These are phyloP conservation scores for Botrytis tulipae DNA, from an alignment of 2,329 filamentous ascomycete species.

Conservation along the genomic window DNA sequence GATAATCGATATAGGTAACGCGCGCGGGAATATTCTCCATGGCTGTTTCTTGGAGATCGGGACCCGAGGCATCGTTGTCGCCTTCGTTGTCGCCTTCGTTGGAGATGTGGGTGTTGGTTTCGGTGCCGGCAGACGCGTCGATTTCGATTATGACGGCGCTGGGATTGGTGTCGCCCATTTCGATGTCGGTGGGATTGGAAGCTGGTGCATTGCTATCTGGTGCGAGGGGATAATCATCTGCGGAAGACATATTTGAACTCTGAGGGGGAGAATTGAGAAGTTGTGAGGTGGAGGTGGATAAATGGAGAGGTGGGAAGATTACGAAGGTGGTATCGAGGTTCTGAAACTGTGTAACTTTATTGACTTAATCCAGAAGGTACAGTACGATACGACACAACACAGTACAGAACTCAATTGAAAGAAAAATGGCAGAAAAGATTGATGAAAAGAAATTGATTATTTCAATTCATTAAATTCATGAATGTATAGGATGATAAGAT, in stretches of 20 bases:
- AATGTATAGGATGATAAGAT: neutral
- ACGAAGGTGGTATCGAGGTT: neutral
- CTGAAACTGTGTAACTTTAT: neutral
- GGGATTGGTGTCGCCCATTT: constrained; percentile 30
- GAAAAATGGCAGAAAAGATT: neutral
- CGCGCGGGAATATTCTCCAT: constrained; percentile 30
- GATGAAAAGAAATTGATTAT: neutral
- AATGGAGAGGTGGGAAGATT: neutral
- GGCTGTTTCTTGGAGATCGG: constrained; percentile 26
- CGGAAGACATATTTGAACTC: neutral
- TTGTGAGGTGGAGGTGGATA: neutral
- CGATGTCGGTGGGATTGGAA: constrained; percentile 30
- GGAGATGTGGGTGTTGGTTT: neutral
- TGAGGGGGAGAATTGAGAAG: neutral
- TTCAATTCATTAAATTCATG: neutral
- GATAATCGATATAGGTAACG: constrained; percentile 53
- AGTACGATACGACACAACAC: neutral
- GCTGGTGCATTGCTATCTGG: constrained; percentile 24
- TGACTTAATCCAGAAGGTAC: neutral
- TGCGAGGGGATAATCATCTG: constrained; percentile 30
- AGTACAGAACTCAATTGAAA: neutral
- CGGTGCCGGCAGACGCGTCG: constrained; percentile 18
- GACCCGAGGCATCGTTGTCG: neutral
- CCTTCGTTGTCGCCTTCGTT: neutral
- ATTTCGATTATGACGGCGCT: constrained; percentile 34